Percentiles rank a stretch among this genome's conserved stretches.
phyloP scores from a whole-genome alignment of 1,284 basidiomycete genomes.

The Ceratobasidium sp. region DNA sequence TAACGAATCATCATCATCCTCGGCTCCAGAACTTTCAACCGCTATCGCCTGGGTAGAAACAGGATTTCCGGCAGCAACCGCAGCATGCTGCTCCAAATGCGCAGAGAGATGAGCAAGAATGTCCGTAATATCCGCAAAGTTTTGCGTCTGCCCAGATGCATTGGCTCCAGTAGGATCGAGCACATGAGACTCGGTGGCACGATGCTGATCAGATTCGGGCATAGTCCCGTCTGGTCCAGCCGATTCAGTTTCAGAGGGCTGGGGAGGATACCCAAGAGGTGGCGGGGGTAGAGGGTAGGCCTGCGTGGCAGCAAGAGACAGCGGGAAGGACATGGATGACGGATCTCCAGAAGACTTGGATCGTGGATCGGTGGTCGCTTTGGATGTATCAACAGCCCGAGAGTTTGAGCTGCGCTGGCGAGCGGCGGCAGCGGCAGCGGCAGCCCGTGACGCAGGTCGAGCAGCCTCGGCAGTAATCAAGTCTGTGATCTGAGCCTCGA shows the following conservation, averaged over 20 bases:
- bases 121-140: constrained; percentile 72
- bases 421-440: constrained; percentile 23
- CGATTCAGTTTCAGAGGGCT: constrained; percentile 14
- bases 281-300: constrained; percentile 18
- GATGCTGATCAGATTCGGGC: not conserved
- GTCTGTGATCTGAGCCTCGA: constrained; percentile 34
- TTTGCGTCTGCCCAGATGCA: constrained; percentile 36
- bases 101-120: constrained; percentile 73
- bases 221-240: not conserved
- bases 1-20: constrained; percentile 26
- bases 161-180: constrained; percentile 45
- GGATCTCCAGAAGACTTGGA: not conserved
- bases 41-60: constrained; percentile 7
- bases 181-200: not conserved
- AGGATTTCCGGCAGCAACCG: constrained; percentile 34
- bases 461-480: constrained; percentile 16
- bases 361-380: not conserved
- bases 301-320: constrained; percentile 20
- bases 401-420: constrained; percentile 18
- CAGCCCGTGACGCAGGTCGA: constrained; percentile 6
- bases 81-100: constrained; percentile 61
- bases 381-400: not conserved
- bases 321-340: constrained; percentile 22
- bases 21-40: constrained; percentile 21
- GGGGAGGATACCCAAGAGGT: constrained; percentile 17